phyloP scores from a whole-genome alignment of 2,329 filamentous ascomycete species.

The Phyllachora maydis region DNA sequence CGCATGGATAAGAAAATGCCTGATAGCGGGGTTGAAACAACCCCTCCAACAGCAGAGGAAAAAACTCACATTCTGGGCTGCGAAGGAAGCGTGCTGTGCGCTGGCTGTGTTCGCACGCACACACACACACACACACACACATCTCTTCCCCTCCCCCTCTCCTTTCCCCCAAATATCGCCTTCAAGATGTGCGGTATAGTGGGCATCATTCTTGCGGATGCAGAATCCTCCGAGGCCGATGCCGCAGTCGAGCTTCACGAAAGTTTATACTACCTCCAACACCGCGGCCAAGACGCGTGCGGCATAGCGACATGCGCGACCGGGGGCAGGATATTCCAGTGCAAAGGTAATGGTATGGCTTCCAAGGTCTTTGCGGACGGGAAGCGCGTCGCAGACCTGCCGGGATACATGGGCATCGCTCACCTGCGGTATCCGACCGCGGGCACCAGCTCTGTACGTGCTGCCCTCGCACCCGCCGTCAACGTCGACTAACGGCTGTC shows the following conservation, averaged over 20 bases:
- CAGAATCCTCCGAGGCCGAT: conserved; percentile 14
- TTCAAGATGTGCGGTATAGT: conserved; percentile 50
- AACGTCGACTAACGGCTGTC: conserved; percentile 1
- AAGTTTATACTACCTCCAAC: conserved; percentile 45
- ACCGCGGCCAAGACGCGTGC: conserved; percentile 73
- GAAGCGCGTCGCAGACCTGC: conserved; percentile 48
- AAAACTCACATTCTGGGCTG: no score
- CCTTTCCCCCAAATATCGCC: no score
- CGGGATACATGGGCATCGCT: conserved; percentile 70
- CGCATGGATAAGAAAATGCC: no score
- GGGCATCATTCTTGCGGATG: conserved; percentile 36
- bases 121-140: no score
- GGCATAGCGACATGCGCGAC: conserved; percentile 54
- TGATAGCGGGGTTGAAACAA: no score
- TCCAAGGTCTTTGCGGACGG: conserved; percentile 72
- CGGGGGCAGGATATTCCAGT: conserved; percentile 69
- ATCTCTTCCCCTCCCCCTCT: no score
- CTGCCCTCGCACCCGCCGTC: no score
- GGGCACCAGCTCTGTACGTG: conserved; percentile 21
- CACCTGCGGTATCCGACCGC: conserved; percentile 83
- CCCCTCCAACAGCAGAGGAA: no score
- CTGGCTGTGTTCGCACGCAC: no score
- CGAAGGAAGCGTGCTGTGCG: no score
- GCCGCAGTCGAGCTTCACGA: conserved; percentile 50
- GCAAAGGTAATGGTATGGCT: conserved; percentile 81